Evolutionary conservation across 2,329 filamentous ascomycete genomes (phyloP), one percentile per base, ranked within the genome.

Genomic region (Penicillium sp.): DNA sequence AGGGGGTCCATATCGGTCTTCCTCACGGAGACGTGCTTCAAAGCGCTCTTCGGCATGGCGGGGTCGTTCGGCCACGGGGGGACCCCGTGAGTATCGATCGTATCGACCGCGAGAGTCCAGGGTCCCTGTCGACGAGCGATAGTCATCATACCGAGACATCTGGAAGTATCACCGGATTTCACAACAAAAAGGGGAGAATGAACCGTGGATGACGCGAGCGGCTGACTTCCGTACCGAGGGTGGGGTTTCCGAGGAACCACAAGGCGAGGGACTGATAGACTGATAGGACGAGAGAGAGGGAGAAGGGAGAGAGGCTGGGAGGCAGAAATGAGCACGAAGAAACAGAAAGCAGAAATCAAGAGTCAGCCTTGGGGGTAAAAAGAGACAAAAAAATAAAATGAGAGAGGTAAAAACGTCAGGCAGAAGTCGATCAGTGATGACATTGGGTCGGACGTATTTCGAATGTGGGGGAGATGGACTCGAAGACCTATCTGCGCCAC

Each of bases 1-100:
- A 33, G 71, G 74, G 45, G 71, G 71, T 4, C 71, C 71, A 57
- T 71, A 69, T 58, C 65, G 61, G 32, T 74, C 71, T 52, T 68
- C 64, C 24, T 69, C 64, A 29, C 66, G 65, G 49, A 72, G 64
- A 58, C 61, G 57, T 69, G 69, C 67, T 49, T 73, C 48, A 39
- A 51, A 50, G 24, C 48, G 48, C 15, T 50, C 68, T 45, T 69
- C 67, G 45, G 63, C 59, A 28, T 60, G 61, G 42, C 64, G 66
- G 49, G 67, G 63, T 50, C 67, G 57, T 39, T 69, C 66, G 35
- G 53, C 50, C 19, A 67, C 62, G n/a, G 67, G 50, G 49, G 71
- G 63, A 38, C 65, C 64, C 37, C 66, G 66, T 52, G 64, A 59
- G 40, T 64, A 64, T 42, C 71, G 71, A 45, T 71, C 67, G 42